phyloP scores from a whole-genome alignment of 73 alveolate genomes.

The Tetrahymena borealis region DNA sequence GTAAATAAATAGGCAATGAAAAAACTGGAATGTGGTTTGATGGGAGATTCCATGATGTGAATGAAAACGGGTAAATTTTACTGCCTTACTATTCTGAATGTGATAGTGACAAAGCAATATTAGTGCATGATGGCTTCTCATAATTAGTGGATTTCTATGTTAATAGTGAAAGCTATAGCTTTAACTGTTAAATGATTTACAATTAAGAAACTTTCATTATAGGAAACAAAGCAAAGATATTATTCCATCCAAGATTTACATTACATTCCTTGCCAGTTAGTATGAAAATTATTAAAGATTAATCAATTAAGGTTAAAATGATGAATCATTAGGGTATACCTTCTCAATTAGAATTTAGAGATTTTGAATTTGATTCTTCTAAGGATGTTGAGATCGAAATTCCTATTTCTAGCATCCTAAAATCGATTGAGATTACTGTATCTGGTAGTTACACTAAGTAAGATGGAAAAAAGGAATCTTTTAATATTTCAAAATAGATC shows the following conservation, averaged over 20 bases:
- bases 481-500: not conserved
- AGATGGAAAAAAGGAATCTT: not conserved
- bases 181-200: conserved; percentile 20
- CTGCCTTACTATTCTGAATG: conserved; percentile 55
- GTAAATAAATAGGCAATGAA: conserved; percentile 50
- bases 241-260: conserved; percentile 31
- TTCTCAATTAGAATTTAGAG: conserved; percentile 9
- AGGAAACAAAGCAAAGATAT: conserved; percentile 40
- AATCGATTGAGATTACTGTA: not conserved
- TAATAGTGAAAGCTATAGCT: conserved; percentile 24
- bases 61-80: conserved; percentile 52
- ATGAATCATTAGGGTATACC: conserved; percentile 40
- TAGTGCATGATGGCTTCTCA: conserved; percentile 39
- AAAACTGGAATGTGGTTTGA: conserved; percentile 69
- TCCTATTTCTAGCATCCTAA: not conserved
- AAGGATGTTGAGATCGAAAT: conserved; percentile 41
- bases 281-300: conserved; percentile 22
- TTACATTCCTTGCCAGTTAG: conserved; percentile 10
- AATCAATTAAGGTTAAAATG: not conserved
- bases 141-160: not conserved
- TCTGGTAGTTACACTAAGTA: not conserved
- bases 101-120: not conserved
- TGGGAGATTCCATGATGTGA: conserved; percentile 43
- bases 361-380: conserved; percentile 32
- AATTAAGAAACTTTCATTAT: conserved; percentile 42